A percentile compares a stretch with the other conserved stretches of the same genome.
These are phyloP conservation scores for Scytalidium lignicola DNA, from an alignment of 2,329 filamentous ascomycete species.

Conservation along the genomic window DNA sequence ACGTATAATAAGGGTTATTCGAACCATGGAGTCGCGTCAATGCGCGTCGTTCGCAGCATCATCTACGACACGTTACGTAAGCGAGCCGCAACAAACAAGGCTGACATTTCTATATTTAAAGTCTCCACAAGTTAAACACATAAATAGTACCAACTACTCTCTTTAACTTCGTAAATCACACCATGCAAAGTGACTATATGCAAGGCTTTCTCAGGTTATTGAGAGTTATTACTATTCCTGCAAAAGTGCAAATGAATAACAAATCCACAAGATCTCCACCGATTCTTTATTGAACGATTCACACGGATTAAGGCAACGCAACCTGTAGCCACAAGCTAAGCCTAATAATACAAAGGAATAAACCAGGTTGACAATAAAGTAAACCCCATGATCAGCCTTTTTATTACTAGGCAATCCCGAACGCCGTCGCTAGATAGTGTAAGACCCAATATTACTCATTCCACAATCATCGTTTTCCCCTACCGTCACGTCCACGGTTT, in stretches of 20 bases:
- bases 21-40: background rate
- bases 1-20: no score
- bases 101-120: no score
- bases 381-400: background rate
- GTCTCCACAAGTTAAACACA: no score
- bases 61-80: background rate
- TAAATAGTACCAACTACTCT: no score
- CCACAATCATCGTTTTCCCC: slow-evolving; percentile 19
- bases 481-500: slow-evolving; percentile 25
- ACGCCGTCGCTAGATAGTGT: slow-evolving; percentile 21
- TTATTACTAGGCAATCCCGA: slow-evolving; percentile 6
- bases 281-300: background rate
- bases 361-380: background rate
- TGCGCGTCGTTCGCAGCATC: background rate
- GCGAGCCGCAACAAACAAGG: background rate
- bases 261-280: no score
- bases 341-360: background rate
- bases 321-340: no score
- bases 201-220: no score
- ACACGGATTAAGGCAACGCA: no score
- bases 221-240: no score
- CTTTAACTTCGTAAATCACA: no score
- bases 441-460: slow-evolving; percentile 3
- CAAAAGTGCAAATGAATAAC: no score
- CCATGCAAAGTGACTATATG: no score